Base-by-base conservation (phyloP, 2,329 filamentous ascomycete species). In the Trichoderma koningiopsis region DNA sequence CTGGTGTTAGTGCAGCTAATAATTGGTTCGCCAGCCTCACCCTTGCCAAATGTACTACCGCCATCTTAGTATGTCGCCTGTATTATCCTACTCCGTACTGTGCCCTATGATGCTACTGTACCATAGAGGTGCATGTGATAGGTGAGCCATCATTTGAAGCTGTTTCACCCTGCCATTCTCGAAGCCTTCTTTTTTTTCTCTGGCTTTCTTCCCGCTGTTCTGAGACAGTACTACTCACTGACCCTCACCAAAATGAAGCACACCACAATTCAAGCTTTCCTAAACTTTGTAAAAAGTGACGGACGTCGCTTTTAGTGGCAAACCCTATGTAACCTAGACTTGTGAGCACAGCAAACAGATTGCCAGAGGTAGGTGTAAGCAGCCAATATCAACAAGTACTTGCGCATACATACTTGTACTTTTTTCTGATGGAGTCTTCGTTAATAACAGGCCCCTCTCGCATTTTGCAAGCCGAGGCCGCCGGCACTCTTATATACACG, bases 401-500 rank as follows among this genome's bases (percentile, higher is more conserved):
- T 57, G n/a, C 37, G 27, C 55, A 56, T 67, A 59, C 55, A 59
- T 22, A 22, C 22, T 58, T 52, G 55, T 67, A 67, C 64, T 66
- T 56, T 47, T 40, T 55, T 58, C 53, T 59, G 27, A 59, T 58
- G 64, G 64, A 58, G 63, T 66, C 29, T 5, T 66, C 27, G 53
- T 66, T 31, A 33, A 66, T 43, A 33, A 66, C 53, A 66, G 31
- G 53, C 53, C 63, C 60, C 63, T 33, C 55, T 57, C 55, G 19
- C 35, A 27, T 27, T 57, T 0, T 29, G 52, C 64, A 31, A 67
- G 55, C 64, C 64, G 64, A 67, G 55, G 55, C 55, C 55, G 64
- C 55, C 55, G 64, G 40, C 10, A 59, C n/a, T 67, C 55, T 52
- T 67, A 67, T 67, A 67, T 52, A 67, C 64, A 67, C 64, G 55